Evolutionary conservation across 2,329 filamentous ascomycete species (phyloP), one percentile per base, ranked within the genome.

Genomic region (Colletotrichum sublineola): DNA sequence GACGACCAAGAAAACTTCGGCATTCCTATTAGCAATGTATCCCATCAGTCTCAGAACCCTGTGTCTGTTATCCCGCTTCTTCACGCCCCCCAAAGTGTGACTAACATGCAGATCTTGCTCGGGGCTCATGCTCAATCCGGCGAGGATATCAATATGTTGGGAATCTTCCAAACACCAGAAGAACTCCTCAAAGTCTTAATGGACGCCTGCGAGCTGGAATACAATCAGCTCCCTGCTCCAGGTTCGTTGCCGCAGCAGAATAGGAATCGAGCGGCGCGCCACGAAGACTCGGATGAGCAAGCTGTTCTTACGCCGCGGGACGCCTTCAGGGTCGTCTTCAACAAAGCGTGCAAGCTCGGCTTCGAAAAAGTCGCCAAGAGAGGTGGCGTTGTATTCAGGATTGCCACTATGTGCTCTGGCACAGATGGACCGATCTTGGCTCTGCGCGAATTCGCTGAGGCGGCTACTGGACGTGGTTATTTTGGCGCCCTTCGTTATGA

Each of bases 401-500:
- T 95, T 36, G 92, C 87, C 0, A 96, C 93, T 0, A 89, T 95
- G 84, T 95, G 93, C 78, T 95, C 93, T 1, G 93, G 93, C 0
- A 95, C 93, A 0, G 93, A 96, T 75, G 90, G 90, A 5, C 93
- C 93, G 0, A 81, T 96, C 2, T 83, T 95, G 1, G 91, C 91
- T 0, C 78, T 94, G 18, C 82, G 89, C 18, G 83, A 91, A 78
- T 81, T 94, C 57, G 79, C 82, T 50, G 82, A 87, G 20, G 82
- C 86, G 4, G 65, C 77, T 80, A 78, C 79, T 76, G 68, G 72
- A 4, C 52, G 71, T 31, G 78, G 80, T 3, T 78, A 78, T 29
- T 73, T 78, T 1, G 74, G 74, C 7, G 77, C 80, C 14, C 80
- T 91, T 42, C 75, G 82, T 2, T 82, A 89, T 55, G 77, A 86